Base-by-base conservation (phyloP, 805 yeast genomes). In the Candida khao-thaluensis region DNA sequence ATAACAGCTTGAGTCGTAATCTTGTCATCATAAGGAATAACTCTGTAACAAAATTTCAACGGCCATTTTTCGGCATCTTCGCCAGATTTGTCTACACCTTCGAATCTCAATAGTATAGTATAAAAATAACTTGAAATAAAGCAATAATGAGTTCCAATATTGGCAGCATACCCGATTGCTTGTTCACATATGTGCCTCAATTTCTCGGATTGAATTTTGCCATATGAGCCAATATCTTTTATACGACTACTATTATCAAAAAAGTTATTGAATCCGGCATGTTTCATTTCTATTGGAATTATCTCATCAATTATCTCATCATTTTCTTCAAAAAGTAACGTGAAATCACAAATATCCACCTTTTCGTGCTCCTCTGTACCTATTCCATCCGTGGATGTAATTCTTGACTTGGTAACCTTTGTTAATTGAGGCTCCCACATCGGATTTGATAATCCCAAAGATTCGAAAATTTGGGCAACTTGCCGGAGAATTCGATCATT, bases 111-210 rank as follows among this genome's bases (percentile, higher is more conserved):
- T 12, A 26, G 8, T 10, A 26, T 4, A 12, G 29, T 26, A 26
- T 14, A 14, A 26, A 12, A 26, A 26, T 26, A 26, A 26, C 29
- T 26, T 26, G 29, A 26, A 26, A 26, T 26, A 16, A 26, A 26
- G 29, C 17, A n/a, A 26, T n/a, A n/a, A 26, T 14, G 29, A 26
- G 29, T 26, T 26, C 29, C 29, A 10, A 26, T 12, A 26, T 26
- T 26, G 14, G 29, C 29, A 26, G 29, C 17, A 26, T 26, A 26
- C 17, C 29, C 29, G 17, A 26, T 26, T 26, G 29, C 29, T 26
- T 26, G 29, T 26, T 26, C 29, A 26, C 29, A 26, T 26, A 26
- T 26, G 29, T 26, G 29, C 29, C 17, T 26, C 29, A 26, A 26
- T 26, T 26, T 6, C n/a, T 16, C 29, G 17, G 29, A 26, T 26